Evolutionary conservation across 306 rosid species (phyloP).

Genomic region (Vigna hirtella): DNA sequence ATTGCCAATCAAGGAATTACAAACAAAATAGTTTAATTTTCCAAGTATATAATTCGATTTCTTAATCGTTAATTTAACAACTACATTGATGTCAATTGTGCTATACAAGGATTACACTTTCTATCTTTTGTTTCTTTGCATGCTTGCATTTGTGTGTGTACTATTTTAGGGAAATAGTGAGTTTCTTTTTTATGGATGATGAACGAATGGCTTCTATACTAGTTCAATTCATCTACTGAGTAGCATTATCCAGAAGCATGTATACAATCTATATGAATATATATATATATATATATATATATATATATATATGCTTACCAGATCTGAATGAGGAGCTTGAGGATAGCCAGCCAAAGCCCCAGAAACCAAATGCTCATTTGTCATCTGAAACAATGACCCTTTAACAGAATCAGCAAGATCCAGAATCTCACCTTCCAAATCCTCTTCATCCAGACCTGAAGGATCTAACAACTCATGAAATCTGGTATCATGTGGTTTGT

Average conservation of each 20-base stretch:
- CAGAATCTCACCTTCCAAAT: constrained; percentile 55
- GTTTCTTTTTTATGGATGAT: constrained; percentile 4
- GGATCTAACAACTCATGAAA: constrained; percentile 75
- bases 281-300: not conserved
- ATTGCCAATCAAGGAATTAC: constrained; percentile 20
- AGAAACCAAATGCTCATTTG: constrained; percentile 68
- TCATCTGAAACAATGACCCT: constrained; percentile 64
- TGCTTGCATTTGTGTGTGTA: constrained; percentile 8
- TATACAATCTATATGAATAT: constrained; percentile 11
- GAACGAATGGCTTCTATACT: constrained; percentile 4
- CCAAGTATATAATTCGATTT: constrained; percentile 12
- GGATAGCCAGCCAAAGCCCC: constrained; percentile 78
- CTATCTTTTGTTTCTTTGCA: constrained; percentile 13
- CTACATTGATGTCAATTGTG: constrained; percentile 10
- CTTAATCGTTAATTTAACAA: constrained; percentile 19
- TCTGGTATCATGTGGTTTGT: constrained; percentile 56
- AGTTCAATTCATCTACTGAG: constrained; percentile 17
- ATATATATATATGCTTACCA: constrained; percentile 50
- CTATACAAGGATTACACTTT: not conserved
- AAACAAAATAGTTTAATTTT: constrained; percentile 15
- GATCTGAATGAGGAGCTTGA: constrained; percentile 79
- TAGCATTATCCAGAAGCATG: constrained; percentile 35
- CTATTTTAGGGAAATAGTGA: constrained; percentile 4
- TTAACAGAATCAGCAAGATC: constrained; percentile 67
- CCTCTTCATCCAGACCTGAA: constrained; percentile 49